Conservation (phyloP, 2,329 filamentous ascomycete genomes). For the Ascochyta viciae-villosae region DNA sequence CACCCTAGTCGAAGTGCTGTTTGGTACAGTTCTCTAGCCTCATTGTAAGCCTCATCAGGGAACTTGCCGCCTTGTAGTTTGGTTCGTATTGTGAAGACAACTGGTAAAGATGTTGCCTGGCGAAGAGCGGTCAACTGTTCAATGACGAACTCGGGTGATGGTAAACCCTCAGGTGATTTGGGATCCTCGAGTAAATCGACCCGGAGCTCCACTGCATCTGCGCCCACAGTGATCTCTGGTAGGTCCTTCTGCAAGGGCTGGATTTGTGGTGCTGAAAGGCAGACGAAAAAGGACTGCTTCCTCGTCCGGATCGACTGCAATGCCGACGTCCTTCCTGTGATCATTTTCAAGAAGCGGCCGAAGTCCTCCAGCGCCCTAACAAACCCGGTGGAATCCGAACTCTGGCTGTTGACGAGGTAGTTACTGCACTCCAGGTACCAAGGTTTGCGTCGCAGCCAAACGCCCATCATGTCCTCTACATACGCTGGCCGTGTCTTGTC, state of each 20-base stretch:
- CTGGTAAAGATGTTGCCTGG: constrained; percentile 73
- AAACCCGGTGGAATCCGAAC: constrained; percentile 58
- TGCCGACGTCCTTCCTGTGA: constrained; percentile 66
- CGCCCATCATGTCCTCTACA: constrained; percentile 87
- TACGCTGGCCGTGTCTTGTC: constrained; percentile 94
- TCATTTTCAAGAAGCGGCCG: constrained; percentile 71
- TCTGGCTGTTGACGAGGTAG: constrained; percentile 87
- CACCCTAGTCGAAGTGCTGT: constrained; percentile 82
- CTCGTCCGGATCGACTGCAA: constrained; percentile 68
- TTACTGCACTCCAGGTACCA: constrained; percentile 96
- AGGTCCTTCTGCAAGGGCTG: constrained; percentile 69
- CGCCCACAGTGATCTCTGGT: constrained; percentile 77
- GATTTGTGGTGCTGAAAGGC: constrained; percentile 82
- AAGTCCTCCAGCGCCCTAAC: constrained; percentile 71
- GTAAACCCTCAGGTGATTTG: constrained; percentile 62
- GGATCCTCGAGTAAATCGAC: constrained; percentile 86
- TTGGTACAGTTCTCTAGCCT: constrained; percentile 76
- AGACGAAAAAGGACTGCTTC: constrained; percentile 86
- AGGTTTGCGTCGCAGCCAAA: constrained; percentile 86
- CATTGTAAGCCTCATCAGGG: constrained; percentile 75
- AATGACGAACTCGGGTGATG: constrained; percentile 76
- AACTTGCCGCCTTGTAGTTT: constrained; percentile 86
- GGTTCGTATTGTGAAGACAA: constrained; percentile 93
- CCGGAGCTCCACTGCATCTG: constrained; percentile 92
- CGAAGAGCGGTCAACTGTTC: constrained; percentile 83